These are phyloP conservation scores for Lactarius akahatsu DNA, from an alignment of 768 basidiomycete species.

Conservation along the genomic window DNA sequence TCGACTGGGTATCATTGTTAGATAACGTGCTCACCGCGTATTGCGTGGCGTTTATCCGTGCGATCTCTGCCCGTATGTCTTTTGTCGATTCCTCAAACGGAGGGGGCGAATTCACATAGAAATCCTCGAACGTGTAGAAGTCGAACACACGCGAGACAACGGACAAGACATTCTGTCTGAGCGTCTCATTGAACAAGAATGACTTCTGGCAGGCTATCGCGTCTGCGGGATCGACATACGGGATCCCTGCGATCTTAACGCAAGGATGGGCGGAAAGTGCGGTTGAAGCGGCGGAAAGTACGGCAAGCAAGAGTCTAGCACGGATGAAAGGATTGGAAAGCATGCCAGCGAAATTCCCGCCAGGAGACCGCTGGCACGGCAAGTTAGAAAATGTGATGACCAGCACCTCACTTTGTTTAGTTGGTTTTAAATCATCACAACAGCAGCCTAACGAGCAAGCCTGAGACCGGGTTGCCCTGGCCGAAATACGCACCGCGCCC, in stretches of 20 bases:
- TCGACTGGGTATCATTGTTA: background rate
- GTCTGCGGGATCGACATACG: constrained; percentile 50
- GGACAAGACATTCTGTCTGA: constrained; percentile 40
- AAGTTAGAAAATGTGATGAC: background rate
- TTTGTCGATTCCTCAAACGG: constrained; percentile 49
- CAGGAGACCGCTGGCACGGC: background rate
- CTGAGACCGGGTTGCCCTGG: background rate
- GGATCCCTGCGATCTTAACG: constrained; percentile 37
- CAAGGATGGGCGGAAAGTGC: constrained; percentile 34
- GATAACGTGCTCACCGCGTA: constrained; percentile 41
- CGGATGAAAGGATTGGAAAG: background rate
- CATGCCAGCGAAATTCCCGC: constrained; percentile 2
- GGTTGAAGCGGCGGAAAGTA: background rate
- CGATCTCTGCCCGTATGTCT: constrained; percentile 52
- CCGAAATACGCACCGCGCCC: background rate
- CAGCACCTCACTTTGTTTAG: background rate
- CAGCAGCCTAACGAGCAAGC: background rate
- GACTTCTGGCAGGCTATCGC: constrained; percentile 45
- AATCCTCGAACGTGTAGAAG: constrained; percentile 44
- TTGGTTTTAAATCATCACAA: background rate
- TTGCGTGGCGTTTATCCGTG: constrained; percentile 47
- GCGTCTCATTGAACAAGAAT: constrained; percentile 43
- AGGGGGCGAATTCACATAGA: constrained; percentile 38
- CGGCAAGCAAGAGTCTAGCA: background rate
- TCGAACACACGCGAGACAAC: constrained; percentile 38